Evolutionary conservation across 352 stramenopile species (phyloP).

Genomic region (Achlya hypogyna): DNA sequence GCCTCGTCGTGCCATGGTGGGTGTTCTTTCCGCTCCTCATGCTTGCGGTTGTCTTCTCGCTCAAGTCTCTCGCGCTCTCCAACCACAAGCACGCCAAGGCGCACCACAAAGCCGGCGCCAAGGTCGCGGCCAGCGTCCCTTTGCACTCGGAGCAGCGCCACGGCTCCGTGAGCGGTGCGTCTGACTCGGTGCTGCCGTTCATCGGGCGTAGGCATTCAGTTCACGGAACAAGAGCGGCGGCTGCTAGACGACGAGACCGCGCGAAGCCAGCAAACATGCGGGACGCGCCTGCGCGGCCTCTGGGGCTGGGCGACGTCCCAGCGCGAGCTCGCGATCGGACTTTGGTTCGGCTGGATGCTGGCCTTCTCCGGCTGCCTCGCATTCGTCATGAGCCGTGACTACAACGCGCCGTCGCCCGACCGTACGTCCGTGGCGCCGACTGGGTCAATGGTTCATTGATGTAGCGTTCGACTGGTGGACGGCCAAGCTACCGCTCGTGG

Average conservation of each 20-base stretch:
- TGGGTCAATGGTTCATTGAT: not conserved
- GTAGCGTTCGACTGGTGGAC: not conserved
- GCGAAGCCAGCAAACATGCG: not conserved
- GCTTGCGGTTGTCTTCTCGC: conserved; percentile 41
- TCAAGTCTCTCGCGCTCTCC: conserved; percentile 19
- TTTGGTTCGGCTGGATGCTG: conserved; percentile 64
- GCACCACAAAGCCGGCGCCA: not conserved
- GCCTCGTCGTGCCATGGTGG: conserved; percentile 65
- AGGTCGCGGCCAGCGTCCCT: not conserved
- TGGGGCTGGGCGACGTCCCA: conserved; percentile 29
- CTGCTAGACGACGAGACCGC: conserved; percentile 15
- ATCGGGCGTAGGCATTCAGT: not conserved
- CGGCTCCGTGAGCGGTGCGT: not conserved
- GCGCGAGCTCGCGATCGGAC: conserved; percentile 61
- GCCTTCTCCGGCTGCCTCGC: conserved; percentile 48
- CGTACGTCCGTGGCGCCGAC: not conserved
- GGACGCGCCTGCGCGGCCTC: not conserved
- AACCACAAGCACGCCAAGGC: conserved; percentile 9
- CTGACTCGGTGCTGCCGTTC: not conserved
- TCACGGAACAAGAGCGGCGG: not conserved
- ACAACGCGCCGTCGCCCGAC: not conserved
- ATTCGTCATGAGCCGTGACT: not conserved
- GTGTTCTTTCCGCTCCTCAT: conserved; percentile 36
- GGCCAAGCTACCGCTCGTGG: not conserved
- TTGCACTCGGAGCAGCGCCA: not conserved